Evolutionary conservation across 371 early-diverging fungal genomes (phyloP).

Genomic region (Circinella umbellata): DNA sequence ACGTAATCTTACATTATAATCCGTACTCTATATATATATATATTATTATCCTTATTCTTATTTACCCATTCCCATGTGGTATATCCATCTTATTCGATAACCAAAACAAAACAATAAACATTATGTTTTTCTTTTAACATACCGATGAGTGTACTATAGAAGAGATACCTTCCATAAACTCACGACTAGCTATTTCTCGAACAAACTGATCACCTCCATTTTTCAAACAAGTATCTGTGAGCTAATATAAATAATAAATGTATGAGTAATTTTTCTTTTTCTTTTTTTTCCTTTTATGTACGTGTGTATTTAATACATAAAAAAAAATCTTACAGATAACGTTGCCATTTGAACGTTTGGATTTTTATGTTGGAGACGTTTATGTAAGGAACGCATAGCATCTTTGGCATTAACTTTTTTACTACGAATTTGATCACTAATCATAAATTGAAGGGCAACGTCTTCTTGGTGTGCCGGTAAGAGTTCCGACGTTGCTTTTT

Average conservation of each 20-base stretch:
- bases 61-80: neutral
- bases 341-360: slow-evolving; percentile 93
- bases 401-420: slow-evolving; percentile 83
- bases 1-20: slow-evolving; percentile 16
- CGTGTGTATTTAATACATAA: too few species aligned
- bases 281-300: neutral
- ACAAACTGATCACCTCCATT: slow-evolving; percentile 90
- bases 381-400: slow-evolving; percentile 75
- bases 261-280: too few species aligned
- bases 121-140: neutral
- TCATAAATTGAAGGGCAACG: slow-evolving; percentile 80
- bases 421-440: slow-evolving; percentile 89
- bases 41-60: neutral
- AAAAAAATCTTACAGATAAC: slow-evolving; percentile 65
- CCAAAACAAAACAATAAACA: neutral
- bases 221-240: slow-evolving; percentile 92
- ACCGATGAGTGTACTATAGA: slow-evolving; percentile 56
- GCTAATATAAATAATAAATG: slow-evolving; percentile 37
- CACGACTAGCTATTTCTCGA: slow-evolving; percentile 84
- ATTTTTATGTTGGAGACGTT: slow-evolving; percentile 82
- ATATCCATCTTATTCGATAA: too few species aligned
- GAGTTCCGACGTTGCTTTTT: slow-evolving; percentile 89
- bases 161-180: slow-evolving; percentile 86
- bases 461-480: slow-evolving; percentile 86
- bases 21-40: neutral